Conservation (phyloP, 2,329 filamentous ascomycete species). For the Aspergillus versicolor region DNA sequence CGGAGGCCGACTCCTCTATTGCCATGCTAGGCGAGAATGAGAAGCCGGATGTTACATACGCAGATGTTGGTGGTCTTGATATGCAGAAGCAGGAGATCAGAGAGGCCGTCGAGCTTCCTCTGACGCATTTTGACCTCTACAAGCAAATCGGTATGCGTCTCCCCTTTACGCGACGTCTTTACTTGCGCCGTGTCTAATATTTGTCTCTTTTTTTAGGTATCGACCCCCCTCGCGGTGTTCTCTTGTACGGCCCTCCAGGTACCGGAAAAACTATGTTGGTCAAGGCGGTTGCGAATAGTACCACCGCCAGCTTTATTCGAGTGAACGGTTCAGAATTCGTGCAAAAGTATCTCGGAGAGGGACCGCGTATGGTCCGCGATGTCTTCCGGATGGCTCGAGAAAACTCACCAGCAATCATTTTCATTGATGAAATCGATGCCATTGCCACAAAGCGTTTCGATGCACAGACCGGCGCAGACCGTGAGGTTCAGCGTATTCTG, state of each 20-base stretch:
- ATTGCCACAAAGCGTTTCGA: constrained; percentile 99
- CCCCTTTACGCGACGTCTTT: too few relatives aligned
- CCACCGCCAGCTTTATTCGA: constrained; percentile 95
- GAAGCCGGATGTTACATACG: constrained; percentile 98
- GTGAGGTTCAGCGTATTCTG: constrained; percentile 97
- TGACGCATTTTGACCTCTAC: constrained; percentile 98
- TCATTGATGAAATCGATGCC: constrained; percentile 98
- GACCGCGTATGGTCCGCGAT: constrained; percentile 97
- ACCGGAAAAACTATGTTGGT: constrained; percentile 97
- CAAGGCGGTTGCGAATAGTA: constrained; percentile 97
- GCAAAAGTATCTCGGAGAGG: constrained; percentile 97
- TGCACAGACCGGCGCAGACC: constrained; percentile 94
- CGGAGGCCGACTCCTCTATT: constrained; percentile 97
- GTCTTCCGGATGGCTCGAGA: constrained; percentile 99
- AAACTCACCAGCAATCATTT: constrained; percentile 97
- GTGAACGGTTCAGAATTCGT: constrained; percentile 98
- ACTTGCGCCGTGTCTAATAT: background rate
- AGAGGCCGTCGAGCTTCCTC: constrained; percentile 92
- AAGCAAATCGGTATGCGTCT: constrained; percentile 77
- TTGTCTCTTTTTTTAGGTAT: constrained; percentile 55
- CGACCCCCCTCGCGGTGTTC: constrained; percentile 91
- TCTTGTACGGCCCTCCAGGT: constrained; percentile 93
- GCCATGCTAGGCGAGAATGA: constrained; percentile 96
- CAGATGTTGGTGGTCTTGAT: constrained; percentile 93
- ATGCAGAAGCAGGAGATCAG: constrained; percentile 99